A percentile compares a stretch with the other conserved stretches of the same genome.
Conservation (phyloP, 2,329 filamentous ascomycete genomes). For the Coniochaeta ligniaria region DNA sequence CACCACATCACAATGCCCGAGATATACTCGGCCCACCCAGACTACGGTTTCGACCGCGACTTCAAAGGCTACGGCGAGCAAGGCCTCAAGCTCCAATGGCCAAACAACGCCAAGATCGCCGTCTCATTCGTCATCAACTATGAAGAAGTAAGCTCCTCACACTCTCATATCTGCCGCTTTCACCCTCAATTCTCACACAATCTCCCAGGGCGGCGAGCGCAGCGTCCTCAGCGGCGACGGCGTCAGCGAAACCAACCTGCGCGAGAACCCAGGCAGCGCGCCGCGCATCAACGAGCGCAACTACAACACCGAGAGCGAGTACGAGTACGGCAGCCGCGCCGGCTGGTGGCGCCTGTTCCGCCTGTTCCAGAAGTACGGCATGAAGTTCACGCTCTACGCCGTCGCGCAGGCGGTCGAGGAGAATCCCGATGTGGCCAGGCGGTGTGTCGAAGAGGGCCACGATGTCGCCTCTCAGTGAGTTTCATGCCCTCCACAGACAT, state of each 20-base stretch:
- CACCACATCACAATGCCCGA: neutral
- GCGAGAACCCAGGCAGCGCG: constrained; percentile 28
- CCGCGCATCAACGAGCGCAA: constrained; percentile 31
- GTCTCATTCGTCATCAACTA: constrained; percentile 39
- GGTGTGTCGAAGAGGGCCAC: constrained; percentile 40
- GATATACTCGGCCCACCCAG: neutral
- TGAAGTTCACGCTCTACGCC: constrained; percentile 43
- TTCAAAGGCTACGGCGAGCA: neutral
- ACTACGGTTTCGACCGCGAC: neutral
- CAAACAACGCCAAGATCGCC: constrained; percentile 32
- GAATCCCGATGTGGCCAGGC: constrained; percentile 36
- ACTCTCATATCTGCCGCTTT: neutral
- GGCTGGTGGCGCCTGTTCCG: constrained; percentile 43
- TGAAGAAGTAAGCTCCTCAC: constrained; percentile 25
- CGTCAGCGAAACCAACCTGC: constrained; percentile 26
- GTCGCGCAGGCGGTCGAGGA: constrained; percentile 40
- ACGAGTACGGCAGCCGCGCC: constrained; percentile 40
- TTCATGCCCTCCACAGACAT: neutral
- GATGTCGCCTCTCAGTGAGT: constrained; percentile 27
- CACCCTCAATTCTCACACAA: neutral
- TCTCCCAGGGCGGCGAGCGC: constrained; percentile 23
- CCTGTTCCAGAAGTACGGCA: constrained; percentile 37
- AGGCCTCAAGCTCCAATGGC: constrained; percentile 28
- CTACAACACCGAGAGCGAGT: constrained; percentile 41
- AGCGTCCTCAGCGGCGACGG: constrained; percentile 29